Evolutionary conservation across 768 basidiomycete species (phyloP), one percentile per base, ranked within the genome.

Genomic region (Peribolospora baueri): DNA sequence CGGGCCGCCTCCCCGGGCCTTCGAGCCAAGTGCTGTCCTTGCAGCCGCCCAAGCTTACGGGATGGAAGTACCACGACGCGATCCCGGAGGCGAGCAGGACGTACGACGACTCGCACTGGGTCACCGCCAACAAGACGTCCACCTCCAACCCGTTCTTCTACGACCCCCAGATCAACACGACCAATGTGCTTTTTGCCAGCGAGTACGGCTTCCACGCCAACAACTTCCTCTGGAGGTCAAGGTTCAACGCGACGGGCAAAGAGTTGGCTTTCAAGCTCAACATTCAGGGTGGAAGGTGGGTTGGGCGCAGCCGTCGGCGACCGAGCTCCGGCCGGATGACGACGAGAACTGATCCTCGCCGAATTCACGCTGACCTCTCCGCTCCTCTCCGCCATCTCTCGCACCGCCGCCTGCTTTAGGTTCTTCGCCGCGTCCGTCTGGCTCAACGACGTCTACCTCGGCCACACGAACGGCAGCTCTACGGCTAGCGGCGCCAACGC

Each of bases 351-450:
- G 25, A 25, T 25, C 25, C 25, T 25, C 25, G 25, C 25, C 25
- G 25, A 1, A 25, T 25, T 25, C 25, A 25, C 25, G 25, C 25
- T 25, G 25, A 25, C 25, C 25, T 25, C 25, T 25, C 25, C 1
- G 25, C 25, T 1, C 25, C 25, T 25, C 1, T 25, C 25, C 25
- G 25, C 25, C 25, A 1, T 45, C 14, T 54, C 8, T 39, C 2
- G 10, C 13, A 10, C 10, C 9, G 55, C 7, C 14, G 53, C 40
- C 47, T 46, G n/a, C 9, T 42, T 13, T 8, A 48, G 25, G 13
- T 48, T 13, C 46, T 86, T 86, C 60, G 82, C 84, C 39, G 82
- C 82, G 3, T 82, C 80, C 52, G 77, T 85, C 10, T 85, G 82
- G 80, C 68, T 82, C 40, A 86, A 86, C 59, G 66, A 78, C 57